A percentile compares a stretch with the other conserved stretches of the same genome.
Conservation (phyloP, 2,329 filamentous ascomycete species). For the Aureobasidium leucospermi region DNA sequence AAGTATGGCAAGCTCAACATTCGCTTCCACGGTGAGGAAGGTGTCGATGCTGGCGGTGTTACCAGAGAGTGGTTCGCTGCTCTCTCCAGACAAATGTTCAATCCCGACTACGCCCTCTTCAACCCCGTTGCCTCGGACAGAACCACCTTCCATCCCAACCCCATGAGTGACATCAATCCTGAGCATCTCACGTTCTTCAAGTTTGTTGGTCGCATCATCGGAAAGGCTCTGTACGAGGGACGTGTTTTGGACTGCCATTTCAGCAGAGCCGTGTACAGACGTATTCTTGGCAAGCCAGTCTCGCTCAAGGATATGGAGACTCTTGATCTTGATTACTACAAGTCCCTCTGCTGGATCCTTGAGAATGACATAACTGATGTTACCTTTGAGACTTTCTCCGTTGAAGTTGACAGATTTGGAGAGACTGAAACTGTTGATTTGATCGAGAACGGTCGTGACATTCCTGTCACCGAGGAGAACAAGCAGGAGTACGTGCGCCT, state of each 20-base stretch:
- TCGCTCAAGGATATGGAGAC: constrained; percentile 99
- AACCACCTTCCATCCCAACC: constrained; percentile 98
- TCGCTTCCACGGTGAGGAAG: constrained; percentile 93
- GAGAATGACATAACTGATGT: constrained; percentile 98
- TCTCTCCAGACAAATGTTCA: constrained; percentile 95
- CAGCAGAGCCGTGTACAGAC: constrained; percentile 96
- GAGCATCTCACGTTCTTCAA: constrained; percentile 99
- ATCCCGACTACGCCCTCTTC: constrained; percentile 94
- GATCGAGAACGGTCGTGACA: constrained; percentile 78
- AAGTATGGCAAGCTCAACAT: constrained; percentile 99
- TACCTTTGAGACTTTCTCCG: constrained; percentile 91
- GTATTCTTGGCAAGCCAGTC: constrained; percentile 87
- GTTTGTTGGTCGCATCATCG: constrained; percentile 96
- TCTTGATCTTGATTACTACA: constrained; percentile 97
- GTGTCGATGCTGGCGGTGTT: constrained; percentile 94
- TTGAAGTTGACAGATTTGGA: constrained; percentile 90
- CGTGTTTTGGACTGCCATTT: constrained; percentile 97
- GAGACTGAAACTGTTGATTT: constrained; percentile 82
- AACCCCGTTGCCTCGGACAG: constrained; percentile 93
- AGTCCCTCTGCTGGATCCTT: constrained; percentile 95
- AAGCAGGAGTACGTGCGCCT: constrained; percentile 96
- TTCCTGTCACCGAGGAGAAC: constrained; percentile 93
- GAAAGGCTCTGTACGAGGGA: constrained; percentile 94
- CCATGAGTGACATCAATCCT: constrained; percentile 84
- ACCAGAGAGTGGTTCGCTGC: constrained; percentile 99